Evolutionary conservation across 305 asterid species (phyloP).

Genomic region (Solanum hybrid): DNA sequence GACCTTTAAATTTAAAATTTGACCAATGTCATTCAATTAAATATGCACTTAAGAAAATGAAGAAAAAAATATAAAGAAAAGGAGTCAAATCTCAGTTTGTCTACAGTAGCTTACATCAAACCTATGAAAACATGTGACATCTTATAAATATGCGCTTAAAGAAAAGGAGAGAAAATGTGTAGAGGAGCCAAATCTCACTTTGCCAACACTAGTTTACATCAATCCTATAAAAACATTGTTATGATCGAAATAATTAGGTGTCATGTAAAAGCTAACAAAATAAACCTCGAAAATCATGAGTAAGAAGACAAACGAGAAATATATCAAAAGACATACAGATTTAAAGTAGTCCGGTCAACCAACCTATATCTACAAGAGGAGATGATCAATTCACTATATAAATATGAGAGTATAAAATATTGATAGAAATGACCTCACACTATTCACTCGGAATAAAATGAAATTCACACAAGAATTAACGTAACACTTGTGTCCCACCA

Average conservation of each 20-base stretch:
- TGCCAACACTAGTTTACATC: neutral
- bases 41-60: neutral
- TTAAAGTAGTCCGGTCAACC: neutral
- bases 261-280: neutral
- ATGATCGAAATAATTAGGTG: neutral
- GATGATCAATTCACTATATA: neutral
- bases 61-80: too few relatives aligned
- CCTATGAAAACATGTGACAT: neutral
- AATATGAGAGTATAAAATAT: neutral
- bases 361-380: neutral
- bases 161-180: neutral
- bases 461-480: neutral
- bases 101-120: neutral
- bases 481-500: neutral
- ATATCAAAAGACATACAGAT: too few relatives aligned
- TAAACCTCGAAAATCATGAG: too few relatives aligned
- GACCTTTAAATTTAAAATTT: neutral
- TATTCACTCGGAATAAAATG: neutral
- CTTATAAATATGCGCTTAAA: too few relatives aligned
- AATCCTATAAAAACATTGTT: neutral
- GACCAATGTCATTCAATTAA: neutral
- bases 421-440: neutral
- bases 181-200: neutral
- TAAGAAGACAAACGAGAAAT: neutral
- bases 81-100: neutral